Percentiles rank a stretch among this genome's conserved stretches.
These are phyloP conservation scores for Boletellus deceptivus DNA, from an alignment of 1,284 basidiomycete genomes.

Conservation along the genomic window DNA sequence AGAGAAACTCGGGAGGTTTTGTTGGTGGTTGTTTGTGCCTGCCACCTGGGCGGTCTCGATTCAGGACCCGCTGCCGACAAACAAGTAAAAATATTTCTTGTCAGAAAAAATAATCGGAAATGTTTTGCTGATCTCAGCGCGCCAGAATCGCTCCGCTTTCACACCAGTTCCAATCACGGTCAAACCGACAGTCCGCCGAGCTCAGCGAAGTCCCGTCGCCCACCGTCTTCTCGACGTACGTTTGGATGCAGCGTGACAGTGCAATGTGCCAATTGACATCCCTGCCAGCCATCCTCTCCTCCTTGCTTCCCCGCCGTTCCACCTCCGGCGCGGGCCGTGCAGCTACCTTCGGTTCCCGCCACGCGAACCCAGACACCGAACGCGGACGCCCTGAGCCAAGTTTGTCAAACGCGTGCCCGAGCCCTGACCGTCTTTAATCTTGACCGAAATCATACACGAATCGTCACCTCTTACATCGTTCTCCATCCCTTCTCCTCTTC, in stretches of 20 bases:
- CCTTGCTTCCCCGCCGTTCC: conserved; percentile 13
- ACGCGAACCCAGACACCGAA: conserved; percentile 33
- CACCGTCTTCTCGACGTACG: conserved; percentile 21
- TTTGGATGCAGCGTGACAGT: conserved; percentile 19
- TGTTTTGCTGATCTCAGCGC: conserved; percentile 29
- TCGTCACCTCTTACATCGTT: conserved; percentile 27
- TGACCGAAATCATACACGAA: conserved; percentile 32
- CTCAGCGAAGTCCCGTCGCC: conserved; percentile 32
- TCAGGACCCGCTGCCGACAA: too few species aligned
- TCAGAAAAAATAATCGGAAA: too few species aligned
- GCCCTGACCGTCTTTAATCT: conserved; percentile 33
- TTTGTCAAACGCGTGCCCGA: conserved; percentile 38
- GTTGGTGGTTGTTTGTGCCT: conserved; percentile 24
- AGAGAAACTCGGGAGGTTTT: conserved; percentile 30
- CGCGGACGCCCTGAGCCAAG: conserved; percentile 34
- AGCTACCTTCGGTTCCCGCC: conserved; percentile 32
- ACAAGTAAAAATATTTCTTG: too few species aligned
- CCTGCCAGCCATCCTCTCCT: conserved; percentile 8
- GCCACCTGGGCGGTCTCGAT: conserved; percentile 10
- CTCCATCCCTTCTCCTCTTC: conserved; percentile 10
- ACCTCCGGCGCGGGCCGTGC: conserved; percentile 12
- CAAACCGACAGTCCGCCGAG: conserved; percentile 36
- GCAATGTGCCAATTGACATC: conserved; percentile 25
- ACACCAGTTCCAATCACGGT: conserved; percentile 13
- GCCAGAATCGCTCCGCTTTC: conserved; percentile 19